Evolutionary conservation across 2,329 filamentous ascomycete species (phyloP).

Genomic region (Colletotrichum phormii): DNA sequence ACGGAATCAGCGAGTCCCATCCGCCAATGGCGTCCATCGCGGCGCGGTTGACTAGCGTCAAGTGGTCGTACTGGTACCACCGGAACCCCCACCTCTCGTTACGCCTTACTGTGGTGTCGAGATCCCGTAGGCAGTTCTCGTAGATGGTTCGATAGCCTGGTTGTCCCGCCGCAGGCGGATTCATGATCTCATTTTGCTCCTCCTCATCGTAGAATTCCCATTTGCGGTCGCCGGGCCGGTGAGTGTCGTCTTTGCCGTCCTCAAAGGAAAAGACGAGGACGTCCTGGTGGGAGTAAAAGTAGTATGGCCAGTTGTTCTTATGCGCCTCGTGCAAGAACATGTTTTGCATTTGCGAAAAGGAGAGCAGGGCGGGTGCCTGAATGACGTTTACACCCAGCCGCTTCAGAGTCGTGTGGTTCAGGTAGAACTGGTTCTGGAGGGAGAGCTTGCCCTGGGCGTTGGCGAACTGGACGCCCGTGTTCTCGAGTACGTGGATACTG

Average conservation of each 20-base stretch:
- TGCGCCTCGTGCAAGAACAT: conserved; percentile 61
- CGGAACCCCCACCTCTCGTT: conserved; percentile 60
- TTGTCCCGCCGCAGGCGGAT: conserved; percentile 44
- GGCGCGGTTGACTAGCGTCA: conserved; percentile 66
- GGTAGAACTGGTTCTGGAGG: conserved; percentile 67
- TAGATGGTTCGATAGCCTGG: conserved; percentile 55
- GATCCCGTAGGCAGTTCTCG: conserved; percentile 50
- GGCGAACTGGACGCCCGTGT: conserved; percentile 66
- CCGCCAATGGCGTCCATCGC: conserved; percentile 63
- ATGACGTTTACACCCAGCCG: conserved; percentile 65
- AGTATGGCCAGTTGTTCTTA: conserved; percentile 57
- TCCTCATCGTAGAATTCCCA: conserved; percentile 38
- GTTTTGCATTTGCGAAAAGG: conserved; percentile 67
- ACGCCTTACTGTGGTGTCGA: conserved; percentile 45
- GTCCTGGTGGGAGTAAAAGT: conserved; percentile 70
- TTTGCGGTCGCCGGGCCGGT: conserved; percentile 34
- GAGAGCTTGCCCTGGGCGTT: conserved; percentile 61
- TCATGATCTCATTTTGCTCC: conserved; percentile 27
- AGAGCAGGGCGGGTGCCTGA: conserved; percentile 62
- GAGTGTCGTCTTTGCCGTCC: conserved; percentile 36
- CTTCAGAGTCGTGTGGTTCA: conserved; percentile 62
- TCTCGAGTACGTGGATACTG: conserved; percentile 70
- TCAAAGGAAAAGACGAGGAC: conserved; percentile 57
- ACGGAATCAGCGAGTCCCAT: conserved; percentile 70
- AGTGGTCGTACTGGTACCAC: conserved; percentile 70